These are phyloP conservation scores for Blepharisma stoltei DNA, from an alignment of 73 alveolate genomes.

Conservation along the genomic window DNA sequence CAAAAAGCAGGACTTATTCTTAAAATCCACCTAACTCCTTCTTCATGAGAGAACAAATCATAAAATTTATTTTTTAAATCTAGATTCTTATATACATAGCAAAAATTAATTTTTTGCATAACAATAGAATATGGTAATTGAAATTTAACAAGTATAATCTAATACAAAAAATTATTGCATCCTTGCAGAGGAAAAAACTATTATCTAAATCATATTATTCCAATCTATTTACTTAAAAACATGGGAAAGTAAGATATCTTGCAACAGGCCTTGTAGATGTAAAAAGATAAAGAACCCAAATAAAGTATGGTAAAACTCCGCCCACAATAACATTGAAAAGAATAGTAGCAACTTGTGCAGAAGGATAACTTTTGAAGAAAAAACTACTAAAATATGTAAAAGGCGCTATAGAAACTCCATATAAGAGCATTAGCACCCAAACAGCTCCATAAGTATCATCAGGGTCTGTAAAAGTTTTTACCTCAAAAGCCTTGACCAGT, in stretches of 20 bases:
- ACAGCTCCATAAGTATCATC: constrained; percentile 38
- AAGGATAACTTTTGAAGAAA: constrained; percentile 50
- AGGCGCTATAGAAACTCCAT: constrained; percentile 68
- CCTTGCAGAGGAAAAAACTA: constrained; percentile 34
- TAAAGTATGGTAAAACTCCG: constrained; percentile 52
- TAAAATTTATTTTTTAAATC: constrained; percentile 23
- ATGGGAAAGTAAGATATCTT: constrained; percentile 21
- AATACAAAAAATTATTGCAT: constrained; percentile 35
- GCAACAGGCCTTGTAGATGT: constrained; percentile 41
- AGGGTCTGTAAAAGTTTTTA: constrained; percentile 38
- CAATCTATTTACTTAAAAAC: constrained; percentile 45
- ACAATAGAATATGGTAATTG: constrained; percentile 8
- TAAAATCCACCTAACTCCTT: background rate
- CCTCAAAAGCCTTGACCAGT: constrained; percentile 54
- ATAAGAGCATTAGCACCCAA: constrained; percentile 60
- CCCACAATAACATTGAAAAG: constrained; percentile 57
- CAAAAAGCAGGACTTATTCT: constrained; percentile 32
- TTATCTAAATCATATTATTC: constrained; percentile 53
- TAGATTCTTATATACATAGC: constrained; percentile 27
- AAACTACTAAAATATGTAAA: constrained; percentile 69
- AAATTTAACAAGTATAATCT: constrained; percentile 27
- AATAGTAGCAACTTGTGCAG: constrained; percentile 63
- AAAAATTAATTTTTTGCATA: constrained; percentile 51
- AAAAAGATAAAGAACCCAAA: constrained; percentile 56
- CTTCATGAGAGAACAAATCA: constrained; percentile 28